Evolutionary conservation across 1,284 basidiomycete species (phyloP), one percentile per base, ranked within the genome.

Genomic region (Puccinia triticina): DNA sequence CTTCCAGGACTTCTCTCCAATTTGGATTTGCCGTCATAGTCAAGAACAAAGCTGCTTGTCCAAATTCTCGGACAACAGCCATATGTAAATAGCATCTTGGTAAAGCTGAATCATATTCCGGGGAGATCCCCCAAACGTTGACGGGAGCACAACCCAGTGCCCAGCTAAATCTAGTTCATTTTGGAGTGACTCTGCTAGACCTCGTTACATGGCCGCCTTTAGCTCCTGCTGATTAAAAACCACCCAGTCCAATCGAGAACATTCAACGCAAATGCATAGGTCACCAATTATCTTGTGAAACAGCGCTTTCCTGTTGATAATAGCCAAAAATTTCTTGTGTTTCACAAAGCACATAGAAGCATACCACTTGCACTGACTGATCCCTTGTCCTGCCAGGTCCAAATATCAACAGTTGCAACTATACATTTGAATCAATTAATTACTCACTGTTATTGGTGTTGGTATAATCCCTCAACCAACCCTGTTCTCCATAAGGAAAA

Each of bases 271-370:
- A 2, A 86, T 87, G 86, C 86, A 88, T 32, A 84, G 82, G 83
- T 88, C 88, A 0, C 86, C 86, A 71, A 87, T 72, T 76, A 88
- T 89, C 21, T 89, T 87, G 61, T 89, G 88, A 53, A 90, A 88
- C 0, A 90, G 86, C 0, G 86, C 0, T 34, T 46, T 26, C 2
- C 55, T 37, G 0, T 23, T 10, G 23, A 76, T 11, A 18, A 61
- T 57, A 0, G 55, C 21, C 21, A 57, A 76, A 12, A 76, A 59
- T 18, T 18, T 10, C 1, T 18, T 40, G 18, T 2, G 2, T 21
- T 57, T 50, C 0, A 69, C 59, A 34, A 67, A 78, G 23, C 66
- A 23, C 14, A 69, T 21, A 18, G 61, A 50, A 3, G 64, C 26
- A 34, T 67, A 66, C 77, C 77, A 78, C 40, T 78, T 43, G 8